Evolutionary conservation across 2,329 filamentous ascomycete genomes (phyloP), one percentile per base, ranked within the genome.

Genomic region (Fusarium poae): DNA sequence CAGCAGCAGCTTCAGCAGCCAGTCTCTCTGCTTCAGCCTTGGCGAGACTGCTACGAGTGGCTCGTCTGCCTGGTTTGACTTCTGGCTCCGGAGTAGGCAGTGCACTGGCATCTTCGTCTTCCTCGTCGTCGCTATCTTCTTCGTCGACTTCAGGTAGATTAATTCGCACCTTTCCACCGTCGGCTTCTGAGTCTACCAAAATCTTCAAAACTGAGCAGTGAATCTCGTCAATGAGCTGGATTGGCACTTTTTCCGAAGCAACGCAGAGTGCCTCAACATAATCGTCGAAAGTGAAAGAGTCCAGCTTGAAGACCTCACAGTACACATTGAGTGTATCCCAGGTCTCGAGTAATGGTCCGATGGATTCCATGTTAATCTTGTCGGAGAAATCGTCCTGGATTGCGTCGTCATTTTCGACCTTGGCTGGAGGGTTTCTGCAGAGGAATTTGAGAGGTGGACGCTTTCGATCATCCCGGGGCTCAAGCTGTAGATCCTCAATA

Each of bases 321-420:
- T 97, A 97, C n/a, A 99, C 95, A 74, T 97, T 99, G 34, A 99
- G 85, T 0, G 94, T 97, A 73, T 97, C 94, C 96, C 96, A 99
- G 0, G 92, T 93, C 79, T 97, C 95, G 25, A 99, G 81, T 18
- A 98, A 82, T 4, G 89, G 86, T 0, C 94, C 94, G n/a, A 97
- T 88, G 5, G 93, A 95, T 72, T 91, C 89, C 88, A 95, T 96
- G 21, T 90, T 82, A 55, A 98, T 89, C 39, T 89, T 88, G 18
- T 75, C 66, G 15, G 72, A 63, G 3, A 62, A 46, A 13, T 61
- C 49, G 34, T 46, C 53, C 32, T 68, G 63, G 3, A 67, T 44
- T 4, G 63, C 51, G 16, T 72, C 68, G 2, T 70, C 71, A 20
- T 82, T 80, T 20, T 84, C 81, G 15, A 82, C 76, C 8, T 84